A percentile compares a stretch with the other conserved stretches of the same genome.
Conservation (phyloP, 371 early-diverging fungal genomes). For the Sporodiniella umbellata region DNA sequence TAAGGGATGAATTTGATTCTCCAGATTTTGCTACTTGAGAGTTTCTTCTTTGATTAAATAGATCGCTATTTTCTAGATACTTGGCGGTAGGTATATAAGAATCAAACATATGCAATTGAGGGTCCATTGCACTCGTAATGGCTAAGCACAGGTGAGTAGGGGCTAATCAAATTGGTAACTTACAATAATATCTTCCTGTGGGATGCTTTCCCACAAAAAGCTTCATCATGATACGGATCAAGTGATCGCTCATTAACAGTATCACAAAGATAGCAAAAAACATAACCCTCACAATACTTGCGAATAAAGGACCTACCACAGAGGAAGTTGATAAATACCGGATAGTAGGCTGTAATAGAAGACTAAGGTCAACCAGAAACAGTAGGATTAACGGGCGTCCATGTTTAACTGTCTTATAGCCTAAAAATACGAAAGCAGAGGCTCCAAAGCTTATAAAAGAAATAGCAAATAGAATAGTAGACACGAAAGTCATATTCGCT, state of each 20-base stretch:
- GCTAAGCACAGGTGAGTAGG: conserved; percentile 12
- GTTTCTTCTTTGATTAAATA: conserved; percentile 19
- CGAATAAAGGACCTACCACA: conserved; percentile 24
- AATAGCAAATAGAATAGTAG: conserved; percentile 17
- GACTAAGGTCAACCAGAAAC: conserved; percentile 19
- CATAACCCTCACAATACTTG: conserved; percentile 16
- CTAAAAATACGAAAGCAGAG: conserved; percentile 24
- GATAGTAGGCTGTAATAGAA: conserved; percentile 20
- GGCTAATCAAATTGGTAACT: too few species aligned
- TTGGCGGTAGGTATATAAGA: conserved; percentile 19
- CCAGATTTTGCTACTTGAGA: conserved; percentile 14
- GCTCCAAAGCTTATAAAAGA: conserved; percentile 24
- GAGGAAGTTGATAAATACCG: conserved; percentile 16
- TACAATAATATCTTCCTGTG: conserved; percentile 25
- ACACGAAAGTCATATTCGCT: conserved; percentile 5
- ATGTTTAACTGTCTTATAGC: conserved; percentile 34
- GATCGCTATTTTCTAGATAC: conserved; percentile 20
- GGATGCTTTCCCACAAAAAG: conserved; percentile 27
- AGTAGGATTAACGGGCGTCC: conserved; percentile 28
- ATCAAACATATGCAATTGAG: conserved; percentile 28
- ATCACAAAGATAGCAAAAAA: conserved; percentile 33
- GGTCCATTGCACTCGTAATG: conserved; percentile 32
- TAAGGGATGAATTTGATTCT: conserved; percentile 11
- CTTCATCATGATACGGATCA: conserved; percentile 20
- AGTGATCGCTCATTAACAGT: conserved; percentile 25